These are phyloP conservation scores for Drosera capensis DNA, from an alignment of 148 eudicot genomes.

Conservation along the genomic window DNA sequence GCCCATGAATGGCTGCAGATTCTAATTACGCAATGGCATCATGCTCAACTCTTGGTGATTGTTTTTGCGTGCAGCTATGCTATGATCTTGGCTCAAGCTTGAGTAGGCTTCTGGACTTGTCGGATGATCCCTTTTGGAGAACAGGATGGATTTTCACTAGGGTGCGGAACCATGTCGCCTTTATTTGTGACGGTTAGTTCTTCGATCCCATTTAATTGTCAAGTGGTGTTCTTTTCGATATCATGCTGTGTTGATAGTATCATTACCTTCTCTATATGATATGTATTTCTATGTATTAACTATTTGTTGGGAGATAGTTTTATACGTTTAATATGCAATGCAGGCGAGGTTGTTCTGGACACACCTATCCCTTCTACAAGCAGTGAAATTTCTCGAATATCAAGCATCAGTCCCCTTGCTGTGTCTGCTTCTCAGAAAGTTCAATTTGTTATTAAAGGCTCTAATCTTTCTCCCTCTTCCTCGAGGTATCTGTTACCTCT, in stretches of 20 bases:
- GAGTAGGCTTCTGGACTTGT: constrained; percentile 51
- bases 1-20: constrained; percentile 1
- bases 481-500: constrained; percentile 42
- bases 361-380: constrained; percentile 38
- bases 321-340: constrained; percentile 11
- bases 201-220: constrained; percentile 4
- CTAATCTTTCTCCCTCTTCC: constrained; percentile 40
- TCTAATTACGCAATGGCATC: too few relatives aligned
- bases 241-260: too few relatives aligned
- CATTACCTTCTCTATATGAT: background rate
- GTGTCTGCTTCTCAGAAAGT: constrained; percentile 44
- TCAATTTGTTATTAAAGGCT: constrained; percentile 48
- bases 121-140: constrained; percentile 75
- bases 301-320: background rate
- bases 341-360: constrained; percentile 73
- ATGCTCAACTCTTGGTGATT: constrained; percentile 3
- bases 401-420: constrained; percentile 73
- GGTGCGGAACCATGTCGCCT: constrained; percentile 54
- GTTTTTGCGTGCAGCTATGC: constrained; percentile 47
- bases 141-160: constrained; percentile 84
- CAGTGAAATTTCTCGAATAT: constrained; percentile 25
- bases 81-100: constrained; percentile 46
- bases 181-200: constrained; percentile 60
- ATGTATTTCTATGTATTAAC: background rate
- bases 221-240: too few relatives aligned